These are phyloP conservation scores for Zea mays DNA, from an alignment of 176 grass and related monocot genomes.

Conservation along the genomic window Zm-B73-REFERENCE-NAM-5.0 NC_050097.1:20220501-20221000, in stretches of 20 bases:
- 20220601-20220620: conserved; percentile 4
- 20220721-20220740: conserved; percentile 56
- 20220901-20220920: conserved; percentile 87
- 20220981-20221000: conserved; percentile 76
- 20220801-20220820: conserved; percentile 63
- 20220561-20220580: neutral
- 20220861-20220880: conserved; percentile 10
- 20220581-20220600: neutral
- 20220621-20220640: neutral
- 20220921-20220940: conserved; percentile 81
- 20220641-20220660: neutral
- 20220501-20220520: conserved; percentile 14
- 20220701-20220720: conserved; percentile 91
- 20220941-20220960: conserved; percentile 92
- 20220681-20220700: conserved; percentile 75
- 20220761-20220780: conserved; percentile 80
- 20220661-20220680: conserved; percentile 80
- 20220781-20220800: conserved; percentile 71
- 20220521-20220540: neutral
- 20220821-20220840: conserved; percentile 12
- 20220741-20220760: conserved; percentile 92
- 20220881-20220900: conserved; percentile 51
- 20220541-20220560: neutral
- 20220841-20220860: neutral
- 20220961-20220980: conserved; percentile 80